phyloP scores from a whole-genome alignment of 306 rosid genomes.

The Gastrolobium villosum region DNA sequence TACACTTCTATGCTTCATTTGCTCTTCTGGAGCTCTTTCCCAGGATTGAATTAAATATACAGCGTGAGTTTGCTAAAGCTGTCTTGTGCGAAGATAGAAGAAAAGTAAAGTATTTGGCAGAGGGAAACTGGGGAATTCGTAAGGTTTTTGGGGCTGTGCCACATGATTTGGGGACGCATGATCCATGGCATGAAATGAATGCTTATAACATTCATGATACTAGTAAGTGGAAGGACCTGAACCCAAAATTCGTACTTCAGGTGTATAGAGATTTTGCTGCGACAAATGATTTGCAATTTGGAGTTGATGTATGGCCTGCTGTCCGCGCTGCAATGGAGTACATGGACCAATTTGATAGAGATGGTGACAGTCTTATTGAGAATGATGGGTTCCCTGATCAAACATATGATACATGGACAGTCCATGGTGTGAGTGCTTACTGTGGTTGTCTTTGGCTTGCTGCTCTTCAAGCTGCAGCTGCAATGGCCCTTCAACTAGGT shows the following conservation, averaged over 20 bases:
- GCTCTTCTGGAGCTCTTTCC: slow-evolving; percentile 99
- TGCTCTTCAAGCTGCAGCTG: slow-evolving; percentile 98
- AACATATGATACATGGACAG: slow-evolving; percentile 98
- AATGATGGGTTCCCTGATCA: slow-evolving; percentile 99
- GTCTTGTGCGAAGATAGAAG: slow-evolving; percentile 96
- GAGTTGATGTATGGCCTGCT: slow-evolving; percentile 98
- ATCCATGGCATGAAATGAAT: slow-evolving; percentile 98
- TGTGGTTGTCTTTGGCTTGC: slow-evolving; percentile 99
- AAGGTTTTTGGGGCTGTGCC: slow-evolving; percentile 97
- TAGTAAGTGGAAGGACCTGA: slow-evolving; percentile 97
- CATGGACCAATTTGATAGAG: slow-evolving; percentile 93
- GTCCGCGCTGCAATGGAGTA: slow-evolving; percentile 96
- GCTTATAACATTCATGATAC: slow-evolving; percentile 98
- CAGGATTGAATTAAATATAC: slow-evolving; percentile 89
- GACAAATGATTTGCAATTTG: slow-evolving; percentile 92
- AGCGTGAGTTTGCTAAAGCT: slow-evolving; percentile 96
- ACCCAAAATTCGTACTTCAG: slow-evolving; percentile 96
- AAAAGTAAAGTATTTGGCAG: slow-evolving; percentile 90
- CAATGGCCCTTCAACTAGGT: slow-evolving; percentile 88
- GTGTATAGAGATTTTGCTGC: slow-evolving; percentile 93
- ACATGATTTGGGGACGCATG: slow-evolving; percentile 98
- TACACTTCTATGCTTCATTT: slow-evolving; percentile 97
- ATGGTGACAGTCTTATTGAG: slow-evolving; percentile 90
- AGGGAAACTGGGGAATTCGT: slow-evolving; percentile 95
- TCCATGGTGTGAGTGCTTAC: slow-evolving; percentile 96